These are phyloP conservation scores for Arthrobotrys pseudoclavata DNA, from an alignment of 2,329 filamentous ascomycete species.

Conservation along the genomic window DNA sequence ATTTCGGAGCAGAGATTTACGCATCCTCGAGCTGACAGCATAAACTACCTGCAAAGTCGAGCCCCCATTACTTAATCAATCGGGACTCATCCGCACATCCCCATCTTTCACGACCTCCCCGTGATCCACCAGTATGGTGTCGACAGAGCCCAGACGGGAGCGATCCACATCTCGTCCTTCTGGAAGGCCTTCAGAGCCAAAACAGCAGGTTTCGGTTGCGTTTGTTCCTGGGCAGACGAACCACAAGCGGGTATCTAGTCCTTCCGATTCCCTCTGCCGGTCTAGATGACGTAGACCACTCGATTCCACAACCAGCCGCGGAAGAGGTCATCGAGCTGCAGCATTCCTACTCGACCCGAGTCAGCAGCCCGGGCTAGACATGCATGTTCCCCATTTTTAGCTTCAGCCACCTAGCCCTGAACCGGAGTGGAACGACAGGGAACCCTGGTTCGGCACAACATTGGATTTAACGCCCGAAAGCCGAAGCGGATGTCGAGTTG, in stretches of 20 bases:
- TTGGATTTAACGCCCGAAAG: constrained; percentile 60
- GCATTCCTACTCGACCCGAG: constrained; percentile 34
- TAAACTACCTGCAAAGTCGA: constrained; percentile 23
- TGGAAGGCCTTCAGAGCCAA: constrained; percentile 53
- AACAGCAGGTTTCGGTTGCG: constrained; percentile 25
- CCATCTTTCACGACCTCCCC: constrained; percentile 8
- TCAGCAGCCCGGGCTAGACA: constrained; percentile 35
- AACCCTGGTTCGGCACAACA: constrained; percentile 56
- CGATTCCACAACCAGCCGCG: constrained; percentile 19
- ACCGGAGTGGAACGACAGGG: constrained; percentile 26
- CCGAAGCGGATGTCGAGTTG: constrained; percentile 52
- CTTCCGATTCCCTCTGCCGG: background rate
- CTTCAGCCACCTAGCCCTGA: constrained; percentile 35
- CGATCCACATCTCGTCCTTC: constrained; percentile 49
- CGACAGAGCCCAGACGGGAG: constrained; percentile 36
- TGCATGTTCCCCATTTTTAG: constrained; percentile 42
- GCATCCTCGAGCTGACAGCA: constrained; percentile 29
- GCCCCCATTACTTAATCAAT: constrained; percentile 52
- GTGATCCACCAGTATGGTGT: constrained; percentile 16
- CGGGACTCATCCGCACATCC: constrained; percentile 21
- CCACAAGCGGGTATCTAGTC: constrained; percentile 10
- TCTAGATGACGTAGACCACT: constrained; percentile 40
- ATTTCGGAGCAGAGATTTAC: constrained; percentile 16
- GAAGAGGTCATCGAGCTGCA: constrained; percentile 15
- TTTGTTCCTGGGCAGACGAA: constrained; percentile 40